A percentile compares a stretch with the other conserved stretches of the same genome.
These are phyloP conservation scores for Lachnellula hyalina DNA, from an alignment of 2,329 filamentous ascomycete species.

Conservation along the genomic window DNA sequence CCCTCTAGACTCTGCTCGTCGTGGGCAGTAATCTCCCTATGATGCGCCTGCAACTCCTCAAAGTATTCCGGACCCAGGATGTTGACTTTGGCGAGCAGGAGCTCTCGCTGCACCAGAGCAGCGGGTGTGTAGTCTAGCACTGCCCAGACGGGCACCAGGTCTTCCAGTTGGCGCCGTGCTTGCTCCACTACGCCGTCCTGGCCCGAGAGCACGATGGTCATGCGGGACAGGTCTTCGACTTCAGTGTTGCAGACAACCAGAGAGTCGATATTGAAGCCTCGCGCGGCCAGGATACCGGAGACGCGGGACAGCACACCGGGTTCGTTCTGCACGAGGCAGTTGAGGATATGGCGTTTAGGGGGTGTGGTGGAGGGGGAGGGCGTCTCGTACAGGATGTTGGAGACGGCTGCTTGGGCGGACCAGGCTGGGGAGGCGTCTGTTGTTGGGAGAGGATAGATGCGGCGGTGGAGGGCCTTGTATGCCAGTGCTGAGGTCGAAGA, in stretches of 20 bases:
- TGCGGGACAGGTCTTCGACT: conserved; percentile 91
- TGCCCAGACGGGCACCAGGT: conserved; percentile 96
- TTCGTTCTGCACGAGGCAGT: conserved; percentile 98
- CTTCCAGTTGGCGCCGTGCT: conserved; percentile 89
- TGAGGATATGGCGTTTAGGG: conserved; percentile 91
- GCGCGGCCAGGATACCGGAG: conserved; percentile 89
- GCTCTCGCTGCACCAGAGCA: conserved; percentile 89
- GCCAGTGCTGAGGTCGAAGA: conserved; percentile 89
- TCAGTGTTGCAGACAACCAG: conserved; percentile 97
- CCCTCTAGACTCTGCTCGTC: conserved; percentile 29
- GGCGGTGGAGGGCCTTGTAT: conserved; percentile 94
- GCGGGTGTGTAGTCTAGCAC: conserved; percentile 93
- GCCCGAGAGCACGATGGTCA: conserved; percentile 96
- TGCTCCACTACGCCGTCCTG: conserved; percentile 98
- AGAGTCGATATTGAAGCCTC: conserved; percentile 98
- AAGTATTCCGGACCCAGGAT: conserved; percentile 97
- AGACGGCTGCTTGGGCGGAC: conserved; percentile 91
- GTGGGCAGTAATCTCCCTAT: conserved; percentile 74
- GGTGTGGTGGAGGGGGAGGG: conserved; percentile 77
- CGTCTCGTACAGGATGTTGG: conserved; percentile 98
- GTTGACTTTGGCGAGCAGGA: conserved; percentile 93
- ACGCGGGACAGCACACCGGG: conserved; percentile 94
- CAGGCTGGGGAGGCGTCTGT: conserved; percentile 70
- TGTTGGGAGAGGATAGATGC: conserved; percentile 78
- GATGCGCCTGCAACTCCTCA: conserved; percentile 91